Evolutionary conservation across 164 flowering plant species (phyloP).

Genomic region (Litsea cubeba): DNA sequence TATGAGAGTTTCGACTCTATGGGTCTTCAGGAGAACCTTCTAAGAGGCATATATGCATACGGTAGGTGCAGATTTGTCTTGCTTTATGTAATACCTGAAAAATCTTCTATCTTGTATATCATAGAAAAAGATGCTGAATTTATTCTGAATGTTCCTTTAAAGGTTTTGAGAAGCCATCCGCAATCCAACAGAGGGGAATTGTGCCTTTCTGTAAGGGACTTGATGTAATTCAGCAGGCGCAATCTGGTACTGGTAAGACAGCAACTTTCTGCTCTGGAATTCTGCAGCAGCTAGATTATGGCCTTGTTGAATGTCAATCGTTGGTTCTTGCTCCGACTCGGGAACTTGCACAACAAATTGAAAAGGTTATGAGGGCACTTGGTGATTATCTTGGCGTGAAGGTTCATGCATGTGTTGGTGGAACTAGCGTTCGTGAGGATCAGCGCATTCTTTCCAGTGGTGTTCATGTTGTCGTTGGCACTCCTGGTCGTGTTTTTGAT

Average conservation of each 20-base stretch:
- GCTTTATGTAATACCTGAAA: background rate
- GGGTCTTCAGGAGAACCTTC: slow-evolving; percentile 64
- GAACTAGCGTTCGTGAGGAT: slow-evolving; percentile 85
- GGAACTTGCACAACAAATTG: slow-evolving; percentile 83
- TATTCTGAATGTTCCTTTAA: background rate
- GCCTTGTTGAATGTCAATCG: slow-evolving; percentile 63
- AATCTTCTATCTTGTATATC: background rate
- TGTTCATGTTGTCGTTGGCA: slow-evolving; percentile 81
- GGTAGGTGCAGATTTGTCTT: slow-evolving; percentile 29
- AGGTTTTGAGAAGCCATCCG: slow-evolving; percentile 95
- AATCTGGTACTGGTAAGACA: slow-evolving; percentile 85
- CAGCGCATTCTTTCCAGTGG: slow-evolving; percentile 72
- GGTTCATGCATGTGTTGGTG: slow-evolving; percentile 93
- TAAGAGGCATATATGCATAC: slow-evolving; percentile 81
- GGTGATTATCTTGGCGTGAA: slow-evolving; percentile 84
- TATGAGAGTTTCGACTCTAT: slow-evolving; percentile 64
- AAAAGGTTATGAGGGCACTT: slow-evolving; percentile 87
- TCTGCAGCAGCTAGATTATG: slow-evolving; percentile 73
- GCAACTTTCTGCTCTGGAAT: slow-evolving; percentile 88
- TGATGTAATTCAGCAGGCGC: slow-evolving; percentile 88
- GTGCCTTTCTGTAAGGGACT: slow-evolving; percentile 83
- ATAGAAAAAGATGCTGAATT: background rate
- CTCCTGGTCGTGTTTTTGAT: slow-evolving; percentile 85
- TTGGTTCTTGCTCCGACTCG: slow-evolving; percentile 82
- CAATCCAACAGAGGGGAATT: slow-evolving; percentile 82